Conservation (phyloP, 805 yeast genomes). For the Candida arabinofermentans region DNA sequence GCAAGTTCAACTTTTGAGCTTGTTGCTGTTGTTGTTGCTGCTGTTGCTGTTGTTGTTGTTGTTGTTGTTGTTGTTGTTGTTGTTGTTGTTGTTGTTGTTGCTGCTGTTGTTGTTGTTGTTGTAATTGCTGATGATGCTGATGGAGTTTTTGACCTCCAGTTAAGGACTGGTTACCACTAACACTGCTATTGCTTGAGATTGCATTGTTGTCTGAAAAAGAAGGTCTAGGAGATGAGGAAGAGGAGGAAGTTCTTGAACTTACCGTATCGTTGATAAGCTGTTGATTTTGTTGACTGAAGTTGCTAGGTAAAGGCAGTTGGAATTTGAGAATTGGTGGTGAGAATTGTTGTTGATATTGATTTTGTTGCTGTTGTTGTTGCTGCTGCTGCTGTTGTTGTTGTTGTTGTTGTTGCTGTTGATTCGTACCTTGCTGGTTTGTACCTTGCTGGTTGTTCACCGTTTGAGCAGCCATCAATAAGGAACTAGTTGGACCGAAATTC, state of each 20-base stretch:
- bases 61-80: slow-evolving; percentile 2
- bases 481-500: slow-evolving; percentile 22
- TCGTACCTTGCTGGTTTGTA: background rate
- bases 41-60: background rate
- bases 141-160: slow-evolving; percentile 1
- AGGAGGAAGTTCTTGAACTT: slow-evolving; percentile 20
- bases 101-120: background rate
- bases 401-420: slow-evolving; percentile 4
- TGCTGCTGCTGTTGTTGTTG: slow-evolving; percentile 7
- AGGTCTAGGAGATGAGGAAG: slow-evolving; percentile 18
- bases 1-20: slow-evolving; percentile 15
- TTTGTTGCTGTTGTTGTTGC: slow-evolving; percentile 5
- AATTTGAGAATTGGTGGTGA: slow-evolving; percentile 12
- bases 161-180: background rate
- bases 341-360: slow-evolving; percentile 7
- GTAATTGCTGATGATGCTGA: slow-evolving; percentile 2
- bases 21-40: slow-evolving; percentile 7
- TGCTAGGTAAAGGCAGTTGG: slow-evolving; percentile 21
- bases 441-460: slow-evolving; percentile 16
- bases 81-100: slow-evolving; percentile 2
- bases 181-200: background rate
- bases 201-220: slow-evolving; percentile 9
- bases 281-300: slow-evolving; percentile 16
- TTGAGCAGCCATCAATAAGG: slow-evolving; percentile 23
- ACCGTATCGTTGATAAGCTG: slow-evolving; percentile 11